phyloP scores from a whole-genome alignment of 2,329 filamentous ascomycete species.

The Chaetomium sp. region DNA sequence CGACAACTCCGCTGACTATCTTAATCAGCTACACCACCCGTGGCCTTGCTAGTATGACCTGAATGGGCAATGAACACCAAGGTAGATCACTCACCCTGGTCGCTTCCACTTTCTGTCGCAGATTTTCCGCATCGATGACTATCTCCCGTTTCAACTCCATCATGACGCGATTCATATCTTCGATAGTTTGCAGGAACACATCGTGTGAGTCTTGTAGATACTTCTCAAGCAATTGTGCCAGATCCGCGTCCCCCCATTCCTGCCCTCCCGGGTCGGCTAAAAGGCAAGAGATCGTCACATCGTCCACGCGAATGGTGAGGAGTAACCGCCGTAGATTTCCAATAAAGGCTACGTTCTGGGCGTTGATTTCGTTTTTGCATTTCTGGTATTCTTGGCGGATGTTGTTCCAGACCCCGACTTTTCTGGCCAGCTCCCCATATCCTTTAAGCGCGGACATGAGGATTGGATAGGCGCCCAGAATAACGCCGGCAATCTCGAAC shows the following conservation, averaged over 20 bases:
- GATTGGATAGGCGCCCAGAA: constrained; percentile 22
- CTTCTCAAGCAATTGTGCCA: constrained; percentile 10
- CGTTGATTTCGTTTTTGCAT: constrained; percentile 16
- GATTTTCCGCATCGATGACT: constrained; percentile 9
- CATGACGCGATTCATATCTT: constrained; percentile 13
- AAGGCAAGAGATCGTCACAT: constrained; percentile 16
- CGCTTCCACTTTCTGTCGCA: background rate
- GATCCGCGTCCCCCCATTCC: constrained; percentile 16
- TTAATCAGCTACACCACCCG: too few relatives aligned
- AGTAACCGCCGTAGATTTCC: constrained; percentile 20
- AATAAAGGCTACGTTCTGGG: constrained; percentile 13
- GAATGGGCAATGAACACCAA: too few relatives aligned
- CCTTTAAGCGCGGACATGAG: constrained; percentile 18
- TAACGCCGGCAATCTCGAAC: constrained; percentile 20
- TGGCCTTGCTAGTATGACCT: too few relatives aligned
- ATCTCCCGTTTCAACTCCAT: constrained; percentile 20
- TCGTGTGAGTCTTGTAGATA: constrained; percentile 14
- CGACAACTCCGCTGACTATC: background rate
- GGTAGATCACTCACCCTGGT: background rate
- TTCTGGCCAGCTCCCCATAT: constrained; percentile 17
- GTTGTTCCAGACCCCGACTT: constrained; percentile 16
- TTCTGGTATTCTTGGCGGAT: constrained; percentile 18
- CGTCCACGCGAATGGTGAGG: constrained; percentile 19
- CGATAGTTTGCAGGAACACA: background rate
- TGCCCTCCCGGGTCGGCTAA: constrained; percentile 17